Evolutionary conservation across 176 grass and related monocot species (phyloP).

Genomic region (Dendrocalamus sinicus): DNA sequence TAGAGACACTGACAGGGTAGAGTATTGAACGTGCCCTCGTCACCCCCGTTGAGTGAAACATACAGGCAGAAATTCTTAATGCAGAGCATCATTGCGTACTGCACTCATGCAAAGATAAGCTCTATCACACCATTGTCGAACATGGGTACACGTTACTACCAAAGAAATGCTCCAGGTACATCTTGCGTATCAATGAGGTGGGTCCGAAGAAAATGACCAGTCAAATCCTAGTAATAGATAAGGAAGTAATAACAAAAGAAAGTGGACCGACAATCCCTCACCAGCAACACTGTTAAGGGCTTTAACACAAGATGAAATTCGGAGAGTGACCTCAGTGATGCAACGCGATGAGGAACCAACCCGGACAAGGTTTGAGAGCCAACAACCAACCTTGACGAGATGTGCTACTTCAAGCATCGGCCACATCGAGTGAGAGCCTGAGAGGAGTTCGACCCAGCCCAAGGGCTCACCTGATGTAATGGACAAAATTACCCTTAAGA

Average conservation of each 20-base stretch:
- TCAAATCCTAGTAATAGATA: neutral
- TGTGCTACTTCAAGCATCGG: no score
- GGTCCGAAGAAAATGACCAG: constrained; percentile 27
- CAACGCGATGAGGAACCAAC: no score
- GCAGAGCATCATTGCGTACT: neutral
- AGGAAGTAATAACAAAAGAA: neutral
- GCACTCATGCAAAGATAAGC: neutral
- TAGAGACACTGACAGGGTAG: no score
- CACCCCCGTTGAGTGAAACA: constrained; percentile 3
- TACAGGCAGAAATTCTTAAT: neutral
- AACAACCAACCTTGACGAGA: no score
- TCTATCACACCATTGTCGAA: neutral
- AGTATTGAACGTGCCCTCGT: no score
- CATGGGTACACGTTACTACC: neutral
- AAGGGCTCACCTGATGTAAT: no score
- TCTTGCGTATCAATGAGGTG: constrained; percentile 3
- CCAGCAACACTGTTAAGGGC: constrained; percentile 7
- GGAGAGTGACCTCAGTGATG: no score
- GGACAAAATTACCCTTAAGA: no score
- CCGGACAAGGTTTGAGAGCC: no score
- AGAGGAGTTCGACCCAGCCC: no score
- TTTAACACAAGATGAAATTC: no score
- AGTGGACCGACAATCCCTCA: neutral
- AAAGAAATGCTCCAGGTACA: constrained; percentile 15
- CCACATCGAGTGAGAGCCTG: no score